Evolutionary conservation across 2,329 filamentous ascomycete genomes (phyloP).

Genomic region (Hypoxylon sp.): DNA sequence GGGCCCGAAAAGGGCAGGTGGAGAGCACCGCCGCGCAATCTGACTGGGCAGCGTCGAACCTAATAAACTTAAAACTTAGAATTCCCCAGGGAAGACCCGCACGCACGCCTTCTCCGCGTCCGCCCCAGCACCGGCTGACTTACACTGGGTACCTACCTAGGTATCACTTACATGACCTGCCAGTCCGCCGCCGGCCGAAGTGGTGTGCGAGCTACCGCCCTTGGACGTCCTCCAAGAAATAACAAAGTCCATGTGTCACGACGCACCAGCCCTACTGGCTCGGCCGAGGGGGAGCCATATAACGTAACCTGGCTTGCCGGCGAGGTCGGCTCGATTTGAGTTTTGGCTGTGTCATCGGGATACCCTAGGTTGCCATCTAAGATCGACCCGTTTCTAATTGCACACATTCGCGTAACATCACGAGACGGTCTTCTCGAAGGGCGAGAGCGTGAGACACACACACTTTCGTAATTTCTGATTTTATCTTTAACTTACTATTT

Average conservation of each 20-base stretch:
- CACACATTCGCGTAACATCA: conserved; percentile 30
- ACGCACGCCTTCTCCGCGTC: conserved; percentile 16
- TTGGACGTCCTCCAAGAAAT: background rate
- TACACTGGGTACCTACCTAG: too few relatives aligned
- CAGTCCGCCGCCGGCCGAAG: background rate
- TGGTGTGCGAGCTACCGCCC: conserved; percentile 21
- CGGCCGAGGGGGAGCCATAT: conserved; percentile 9
- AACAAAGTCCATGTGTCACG: conserved; percentile 26
- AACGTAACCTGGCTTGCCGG: background rate
- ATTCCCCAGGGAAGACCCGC: background rate
- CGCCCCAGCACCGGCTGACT: conserved; percentile 15
- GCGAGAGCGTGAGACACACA: conserved; percentile 19
- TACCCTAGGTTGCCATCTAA: background rate
- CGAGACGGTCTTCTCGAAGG: conserved; percentile 24
- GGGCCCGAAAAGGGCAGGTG: conserved; percentile 40
- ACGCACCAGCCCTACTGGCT: conserved; percentile 32
- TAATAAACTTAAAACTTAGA: conserved; percentile 3
- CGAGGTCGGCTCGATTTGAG: background rate
- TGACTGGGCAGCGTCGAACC: conserved; percentile 37
- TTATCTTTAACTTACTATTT: background rate
- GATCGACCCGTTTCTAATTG: conserved; percentile 21
- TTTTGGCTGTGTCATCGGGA: conserved; percentile 28
- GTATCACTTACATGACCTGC: conserved; percentile 13
- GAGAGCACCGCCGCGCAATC: conserved; percentile 27
- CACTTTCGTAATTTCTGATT: background rate